Evolutionary conservation across 805 yeast genomes (phyloP), one percentile per base, ranked within the genome.

Genomic region (Spathaspora gorwiae): DNA sequence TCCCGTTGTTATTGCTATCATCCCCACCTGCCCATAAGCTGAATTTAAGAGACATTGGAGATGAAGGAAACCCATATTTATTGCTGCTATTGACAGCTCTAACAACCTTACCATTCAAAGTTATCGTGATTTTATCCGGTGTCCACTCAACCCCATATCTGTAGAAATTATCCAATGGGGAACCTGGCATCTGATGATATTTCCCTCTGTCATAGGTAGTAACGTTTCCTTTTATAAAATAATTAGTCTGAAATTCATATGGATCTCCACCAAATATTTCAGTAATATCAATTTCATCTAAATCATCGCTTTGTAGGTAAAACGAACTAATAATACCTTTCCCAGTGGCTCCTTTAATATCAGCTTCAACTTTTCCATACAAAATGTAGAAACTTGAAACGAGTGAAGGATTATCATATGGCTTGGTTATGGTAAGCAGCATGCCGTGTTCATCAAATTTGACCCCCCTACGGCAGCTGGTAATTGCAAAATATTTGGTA

Each of bases 1-100:
- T 70, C 6, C 75, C 76, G 15, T 48, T 50, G 8, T 46, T 52
- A 39, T 68, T 69, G 7, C 40, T 42, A 9, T 52, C 53, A 42
- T 69, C 75, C 0, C 76, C 74, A 3, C 76, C 76, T 1, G 66
- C 70, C 75, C 76, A 71, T 24, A 69, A 48, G 47, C 73, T 65
- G 24, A 68, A 46, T 43, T 59, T 60, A 24, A 70, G 52, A 6
- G 50, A 40, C 72, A 66, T 66, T 35, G 76, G 76, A 11, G 69
- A 57, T 3, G 46, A 24, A 7, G 75, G 75, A 40, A 50, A 61
- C 13, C 70, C 70, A 33, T 66, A 64, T 1, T 46, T 45, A 33
- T 54, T 51, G 12, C 49, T 54, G 2, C 49, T 45, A 9, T 24
- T 37, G 2, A 66, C 47, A 3, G 26, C 53, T 15, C 76, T 49